Evolutionary conservation across 2,329 filamentous ascomycete species (phyloP).

Genomic region (Fusarium sp.): DNA sequence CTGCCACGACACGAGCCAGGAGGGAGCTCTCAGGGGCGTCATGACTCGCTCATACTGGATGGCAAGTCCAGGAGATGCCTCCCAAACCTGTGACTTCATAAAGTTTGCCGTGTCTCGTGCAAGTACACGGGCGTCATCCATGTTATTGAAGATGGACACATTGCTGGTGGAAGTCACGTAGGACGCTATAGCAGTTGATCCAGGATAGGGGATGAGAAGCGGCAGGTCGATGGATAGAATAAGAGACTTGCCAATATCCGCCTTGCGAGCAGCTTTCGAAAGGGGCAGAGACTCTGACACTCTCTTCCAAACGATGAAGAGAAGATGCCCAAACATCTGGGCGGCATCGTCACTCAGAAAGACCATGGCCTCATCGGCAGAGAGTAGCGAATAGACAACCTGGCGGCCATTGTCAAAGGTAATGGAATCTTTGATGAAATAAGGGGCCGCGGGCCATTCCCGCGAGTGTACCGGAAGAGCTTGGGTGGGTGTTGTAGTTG

Average conservation of each 20-base stretch:
- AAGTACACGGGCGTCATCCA: not conserved
- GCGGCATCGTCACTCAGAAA: too few species aligned
- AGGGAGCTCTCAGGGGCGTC: not conserved
- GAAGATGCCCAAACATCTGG: too few species aligned
- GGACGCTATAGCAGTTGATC: rapidly evolving
- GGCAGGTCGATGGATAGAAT: rapidly evolving
- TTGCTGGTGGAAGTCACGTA: not conserved
- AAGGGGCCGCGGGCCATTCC: too few species aligned
- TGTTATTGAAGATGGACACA: rapidly evolving
- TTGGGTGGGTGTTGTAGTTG: too few species aligned
- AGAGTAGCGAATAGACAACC: too few species aligned
- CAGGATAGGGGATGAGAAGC: not conserved
- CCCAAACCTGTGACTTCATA: not conserved
- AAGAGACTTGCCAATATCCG: not conserved
- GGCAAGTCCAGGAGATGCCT: not conserved
- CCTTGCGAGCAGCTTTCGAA: not conserved
- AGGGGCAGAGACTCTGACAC: too few species aligned
- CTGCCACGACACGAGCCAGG: not conserved
- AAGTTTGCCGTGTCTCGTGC: not conserved
- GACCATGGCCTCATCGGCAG: too few species aligned
- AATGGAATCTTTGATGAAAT: too few species aligned
- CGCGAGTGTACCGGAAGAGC: too few species aligned
- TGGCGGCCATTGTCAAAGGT: too few species aligned
- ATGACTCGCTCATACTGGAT: not conserved
- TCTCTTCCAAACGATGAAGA: too few species aligned